Percentiles rank a stretch among this genome's conserved stretches.
Conservation (phyloP, 2,329 filamentous ascomycete genomes). For the Lachnellula cervina region DNA sequence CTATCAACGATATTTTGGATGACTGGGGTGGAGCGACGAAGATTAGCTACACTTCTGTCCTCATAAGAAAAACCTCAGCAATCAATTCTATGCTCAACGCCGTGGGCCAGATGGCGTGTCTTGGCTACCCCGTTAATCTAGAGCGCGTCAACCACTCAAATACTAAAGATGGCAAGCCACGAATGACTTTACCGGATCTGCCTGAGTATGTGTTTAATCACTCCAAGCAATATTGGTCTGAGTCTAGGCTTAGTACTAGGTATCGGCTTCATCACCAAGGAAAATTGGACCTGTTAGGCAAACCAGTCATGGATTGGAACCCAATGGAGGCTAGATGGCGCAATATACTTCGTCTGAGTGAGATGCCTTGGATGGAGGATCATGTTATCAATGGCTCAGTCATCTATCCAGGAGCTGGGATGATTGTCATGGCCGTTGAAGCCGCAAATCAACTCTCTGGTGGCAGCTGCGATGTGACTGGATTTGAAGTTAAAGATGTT, state of each 20-base stretch:
- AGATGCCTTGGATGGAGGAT: background rate
- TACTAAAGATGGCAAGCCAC: no score
- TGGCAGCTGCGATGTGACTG: no score
- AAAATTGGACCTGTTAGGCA: background rate
- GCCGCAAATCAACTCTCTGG: conserved; percentile 4
- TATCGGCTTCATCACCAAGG: no score
- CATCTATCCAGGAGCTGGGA: conserved; percentile 29
- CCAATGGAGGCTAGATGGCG: background rate
- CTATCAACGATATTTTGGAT: conserved; percentile 20
- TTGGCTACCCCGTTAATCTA: no score
- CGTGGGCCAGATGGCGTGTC: no score
- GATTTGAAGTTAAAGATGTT: no score
- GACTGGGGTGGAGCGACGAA: background rate
- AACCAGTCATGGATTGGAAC: background rate
- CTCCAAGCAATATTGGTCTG: no score
- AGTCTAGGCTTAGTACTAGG: no score
- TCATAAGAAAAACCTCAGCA: background rate
- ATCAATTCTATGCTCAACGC: no score
- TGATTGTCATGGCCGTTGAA: conserved; percentile 29
- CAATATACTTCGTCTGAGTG: background rate
- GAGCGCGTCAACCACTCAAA: no score
- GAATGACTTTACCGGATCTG: no score
- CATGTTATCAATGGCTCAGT: conserved; percentile 27
- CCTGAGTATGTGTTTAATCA: no score
- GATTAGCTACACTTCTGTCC: background rate